Percentiles rank a stretch among this genome's conserved stretches.
Evolutionary conservation across 2,329 filamentous ascomycete genomes (phyloP).

Genomic region (Xylaria sp.): DNA sequence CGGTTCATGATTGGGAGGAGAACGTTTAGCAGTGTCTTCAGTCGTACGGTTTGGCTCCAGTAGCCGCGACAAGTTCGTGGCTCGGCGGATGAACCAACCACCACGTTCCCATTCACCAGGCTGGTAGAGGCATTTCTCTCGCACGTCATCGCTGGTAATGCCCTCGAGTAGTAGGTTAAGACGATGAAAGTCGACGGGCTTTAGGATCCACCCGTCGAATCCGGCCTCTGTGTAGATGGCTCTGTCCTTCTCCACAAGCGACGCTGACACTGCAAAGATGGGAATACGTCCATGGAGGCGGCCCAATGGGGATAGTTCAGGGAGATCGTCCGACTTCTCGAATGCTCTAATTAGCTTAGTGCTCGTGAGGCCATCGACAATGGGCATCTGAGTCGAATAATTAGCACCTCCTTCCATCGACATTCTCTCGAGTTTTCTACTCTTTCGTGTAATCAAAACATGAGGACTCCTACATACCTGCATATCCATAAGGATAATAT

Average conservation of each 20-base stretch:
- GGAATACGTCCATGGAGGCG: constrained; percentile 73
- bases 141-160: constrained; percentile 68
- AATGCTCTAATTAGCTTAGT: constrained; percentile 84
- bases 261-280: constrained; percentile 88
- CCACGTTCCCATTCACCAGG: constrained; percentile 84
- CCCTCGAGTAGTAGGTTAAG: constrained; percentile 75
- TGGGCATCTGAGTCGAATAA: constrained; percentile 76
- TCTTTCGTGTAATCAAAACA: background rate
- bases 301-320: constrained; percentile 67
- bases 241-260: constrained; percentile 75
- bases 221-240: constrained; percentile 78
- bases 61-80: background rate
- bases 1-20: background rate
- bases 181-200: constrained; percentile 84
- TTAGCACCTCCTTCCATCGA: constrained; percentile 12
- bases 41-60: background rate
- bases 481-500: constrained; percentile 92
- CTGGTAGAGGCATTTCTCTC: constrained; percentile 72
- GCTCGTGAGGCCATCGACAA: constrained; percentile 83
- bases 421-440: background rate
- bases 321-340: constrained; percentile 65
- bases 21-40: background rate
- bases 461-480: constrained; percentile 68
- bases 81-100: constrained; percentile 74
- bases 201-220: constrained; percentile 92